A percentile compares a stretch with the other conserved stretches of the same genome.
These are phyloP conservation scores for Colletotrichum truncatum DNA, from an alignment of 2,329 filamentous ascomycete genomes.

Conservation along the genomic window DNA sequence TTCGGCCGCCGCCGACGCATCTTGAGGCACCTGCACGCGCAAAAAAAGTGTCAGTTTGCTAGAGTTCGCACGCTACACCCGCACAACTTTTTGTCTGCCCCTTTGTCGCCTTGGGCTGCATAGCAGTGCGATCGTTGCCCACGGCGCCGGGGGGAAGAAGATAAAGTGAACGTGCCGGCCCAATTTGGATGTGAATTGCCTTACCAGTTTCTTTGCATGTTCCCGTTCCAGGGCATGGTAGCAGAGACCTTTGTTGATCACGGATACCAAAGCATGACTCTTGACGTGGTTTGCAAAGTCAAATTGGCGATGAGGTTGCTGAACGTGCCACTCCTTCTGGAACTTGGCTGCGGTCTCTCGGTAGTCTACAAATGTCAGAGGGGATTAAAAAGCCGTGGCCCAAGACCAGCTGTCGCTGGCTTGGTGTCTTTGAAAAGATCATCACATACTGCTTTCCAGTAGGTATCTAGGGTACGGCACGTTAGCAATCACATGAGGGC, in stretches of 20 bases:
- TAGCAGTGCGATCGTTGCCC: slow-evolving; percentile 1
- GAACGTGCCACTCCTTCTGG: slow-evolving; percentile 74
- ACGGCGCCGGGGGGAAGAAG: slow-evolving; percentile 30
- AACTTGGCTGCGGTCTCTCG: slow-evolving; percentile 74
- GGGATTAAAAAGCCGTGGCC: slow-evolving; percentile 19
- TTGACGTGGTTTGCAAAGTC: slow-evolving; percentile 72
- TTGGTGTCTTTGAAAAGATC: slow-evolving; percentile 11
- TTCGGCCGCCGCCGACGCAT: slow-evolving; percentile 56
- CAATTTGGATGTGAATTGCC: slow-evolving; percentile 28
- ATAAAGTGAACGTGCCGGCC: slow-evolving; percentile 18
- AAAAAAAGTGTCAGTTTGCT: slow-evolving; percentile 46
- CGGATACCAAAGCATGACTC: slow-evolving; percentile 69
- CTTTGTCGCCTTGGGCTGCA: slow-evolving; percentile 12
- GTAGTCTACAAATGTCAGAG: slow-evolving; percentile 61
- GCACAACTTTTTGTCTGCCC: slow-evolving; percentile 32
- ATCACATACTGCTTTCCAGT: slow-evolving; percentile 68
- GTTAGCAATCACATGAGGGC: slow-evolving; percentile 26
- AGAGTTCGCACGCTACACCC: slow-evolving; percentile 30
- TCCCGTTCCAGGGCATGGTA: slow-evolving; percentile 69
- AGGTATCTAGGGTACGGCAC: slow-evolving; percentile 58
- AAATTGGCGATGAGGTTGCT: slow-evolving; percentile 69
- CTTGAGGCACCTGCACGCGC: slow-evolving; percentile 57
- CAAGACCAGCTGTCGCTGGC: slow-evolving; percentile 27
- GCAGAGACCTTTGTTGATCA: slow-evolving; percentile 71
- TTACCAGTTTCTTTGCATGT: slow-evolving; percentile 60